Percentiles rank a stretch among this genome's conserved stretches.
Conservation (phyloP, 768 basidiomycete species). For the Trametes elegans region DNA sequence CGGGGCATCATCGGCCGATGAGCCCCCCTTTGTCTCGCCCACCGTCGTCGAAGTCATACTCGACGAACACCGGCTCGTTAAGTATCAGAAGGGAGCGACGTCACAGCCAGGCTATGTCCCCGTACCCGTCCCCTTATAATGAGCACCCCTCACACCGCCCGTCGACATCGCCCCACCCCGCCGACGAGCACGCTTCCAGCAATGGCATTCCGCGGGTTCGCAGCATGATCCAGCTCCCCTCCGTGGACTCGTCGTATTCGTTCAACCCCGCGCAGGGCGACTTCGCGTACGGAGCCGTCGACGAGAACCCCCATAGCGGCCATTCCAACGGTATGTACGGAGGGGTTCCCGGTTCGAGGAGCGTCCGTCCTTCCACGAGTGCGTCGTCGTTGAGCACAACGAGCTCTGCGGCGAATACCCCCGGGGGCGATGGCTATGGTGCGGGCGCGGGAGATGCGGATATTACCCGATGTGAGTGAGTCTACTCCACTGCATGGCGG, state of each 20-base stretch:
- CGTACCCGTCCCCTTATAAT: slow-evolving; percentile 83
- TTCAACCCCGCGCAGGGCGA: slow-evolving; percentile 70
- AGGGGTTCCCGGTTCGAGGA: slow-evolving; percentile 35
- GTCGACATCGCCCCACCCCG: slow-evolving; percentile 69
- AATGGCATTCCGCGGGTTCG: slow-evolving; percentile 64
- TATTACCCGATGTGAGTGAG: slow-evolving; percentile 79
- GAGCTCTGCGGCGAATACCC: slow-evolving; percentile 80
- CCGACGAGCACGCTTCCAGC: slow-evolving; percentile 39
- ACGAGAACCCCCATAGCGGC: slow-evolving; percentile 30
- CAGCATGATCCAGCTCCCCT: slow-evolving; percentile 81
- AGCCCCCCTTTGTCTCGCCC: slow-evolving; percentile 70
- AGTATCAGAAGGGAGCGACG: slow-evolving; percentile 72
- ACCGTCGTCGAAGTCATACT: slow-evolving; percentile 61
- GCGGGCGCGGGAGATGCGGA: slow-evolving; percentile 57
- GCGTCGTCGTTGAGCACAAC: slow-evolving; percentile 77
- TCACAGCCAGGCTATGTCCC: slow-evolving; percentile 85
- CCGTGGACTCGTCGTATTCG: slow-evolving; percentile 59
- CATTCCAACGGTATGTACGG: slow-evolving; percentile 30
- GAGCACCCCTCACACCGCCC: slow-evolving; percentile 59
- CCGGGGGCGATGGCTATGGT: slow-evolving; percentile 62
- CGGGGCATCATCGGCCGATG: slow-evolving; percentile 56
- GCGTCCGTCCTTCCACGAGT: slow-evolving; percentile 71
- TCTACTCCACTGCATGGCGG: slow-evolving; percentile 18
- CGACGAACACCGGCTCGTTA: slow-evolving; percentile 50
- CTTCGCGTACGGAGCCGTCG: slow-evolving; percentile 74